Evolutionary conservation across 2,329 filamentous ascomycete species (phyloP).

Genomic region (Neoarthrinium moseri): DNA sequence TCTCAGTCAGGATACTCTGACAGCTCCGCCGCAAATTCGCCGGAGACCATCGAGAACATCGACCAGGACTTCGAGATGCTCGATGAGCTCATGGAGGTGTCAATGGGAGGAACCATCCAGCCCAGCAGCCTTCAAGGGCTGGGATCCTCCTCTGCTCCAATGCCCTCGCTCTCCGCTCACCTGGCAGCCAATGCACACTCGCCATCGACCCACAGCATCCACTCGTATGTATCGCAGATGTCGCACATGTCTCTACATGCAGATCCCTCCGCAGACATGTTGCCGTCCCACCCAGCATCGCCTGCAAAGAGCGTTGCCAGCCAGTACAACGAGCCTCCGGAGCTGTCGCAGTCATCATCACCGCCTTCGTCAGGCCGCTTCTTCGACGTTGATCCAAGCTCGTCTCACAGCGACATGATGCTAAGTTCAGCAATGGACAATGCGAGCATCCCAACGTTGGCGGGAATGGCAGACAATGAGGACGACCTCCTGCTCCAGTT

Average conservation of each 20-base stretch:
- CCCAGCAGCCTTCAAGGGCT: constrained; percentile 32
- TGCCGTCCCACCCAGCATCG: constrained; percentile 35
- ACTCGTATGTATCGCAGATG: constrained; percentile 45
- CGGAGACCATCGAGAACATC: constrained; percentile 27
- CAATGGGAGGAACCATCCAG: constrained; percentile 35
- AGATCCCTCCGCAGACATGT: constrained; percentile 6
- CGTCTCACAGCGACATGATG: constrained; percentile 28
- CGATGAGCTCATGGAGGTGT: constrained; percentile 49
- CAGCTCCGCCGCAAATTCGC: constrained; percentile 54
- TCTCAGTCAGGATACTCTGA: constrained; percentile 59
- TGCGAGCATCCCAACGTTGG: constrained; percentile 24
- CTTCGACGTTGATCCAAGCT: constrained; percentile 45
- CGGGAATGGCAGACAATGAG: constrained; percentile 32
- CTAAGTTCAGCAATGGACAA: constrained; percentile 29
- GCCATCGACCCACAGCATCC: constrained; percentile 44
- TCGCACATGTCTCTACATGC: constrained; percentile 27
- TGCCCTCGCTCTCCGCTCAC: constrained; percentile 31
- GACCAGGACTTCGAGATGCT: constrained; percentile 42
- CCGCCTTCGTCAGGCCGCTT: constrained; percentile 40
- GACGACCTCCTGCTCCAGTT: constrained; percentile 49
- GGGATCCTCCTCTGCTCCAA: constrained; percentile 36
- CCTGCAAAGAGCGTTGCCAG: constrained; percentile 51
- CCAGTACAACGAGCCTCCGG: constrained; percentile 57
- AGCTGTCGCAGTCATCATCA: constrained; percentile 60
- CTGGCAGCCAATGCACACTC: constrained; percentile 31